A percentile compares a stretch with the other conserved stretches of the same genome.
These are phyloP conservation scores for Myriosclerotinia curreyana DNA, from an alignment of 2,329 filamentous ascomycete species.

Conservation along the genomic window DNA sequence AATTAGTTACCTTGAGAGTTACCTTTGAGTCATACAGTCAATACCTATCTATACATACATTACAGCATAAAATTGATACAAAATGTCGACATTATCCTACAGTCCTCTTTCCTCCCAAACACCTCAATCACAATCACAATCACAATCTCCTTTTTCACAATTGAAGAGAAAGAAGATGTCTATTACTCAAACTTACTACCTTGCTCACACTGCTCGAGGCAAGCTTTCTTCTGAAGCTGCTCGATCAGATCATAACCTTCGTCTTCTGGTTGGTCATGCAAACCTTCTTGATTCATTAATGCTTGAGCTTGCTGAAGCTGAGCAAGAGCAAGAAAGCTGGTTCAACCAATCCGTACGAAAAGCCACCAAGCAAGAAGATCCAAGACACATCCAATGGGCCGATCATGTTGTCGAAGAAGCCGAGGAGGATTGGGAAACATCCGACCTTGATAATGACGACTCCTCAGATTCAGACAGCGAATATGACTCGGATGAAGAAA, in stretches of 20 bases:
- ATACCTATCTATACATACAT: too few relatives aligned
- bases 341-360: constrained; percentile 93
- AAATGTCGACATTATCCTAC: constrained; percentile 34
- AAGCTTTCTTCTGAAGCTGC: constrained; percentile 94
- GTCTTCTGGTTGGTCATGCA: constrained; percentile 93
- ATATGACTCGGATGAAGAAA: constrained; percentile 55
- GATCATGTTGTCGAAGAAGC: constrained; percentile 71
- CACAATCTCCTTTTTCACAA: constrained; percentile 30
- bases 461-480: constrained; percentile 53
- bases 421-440: constrained; percentile 67
- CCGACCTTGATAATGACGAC: constrained; percentile 56
- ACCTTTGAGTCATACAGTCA: constrained; percentile 36
- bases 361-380: constrained; percentile 56
- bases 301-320: constrained; percentile 86
- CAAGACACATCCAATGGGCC: constrained; percentile 81
- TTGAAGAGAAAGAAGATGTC: constrained; percentile 81
- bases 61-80: constrained; percentile 28
- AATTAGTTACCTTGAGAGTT: constrained; percentile 30
- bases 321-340: constrained; percentile 94
- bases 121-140: constrained; percentile 19
- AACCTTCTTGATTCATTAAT: constrained; percentile 96
- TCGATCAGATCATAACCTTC: constrained; percentile 88
- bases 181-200: constrained; percentile 96
- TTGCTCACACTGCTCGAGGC: constrained; percentile 90
- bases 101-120: constrained; percentile 28